These are phyloP conservation scores for Pleurozium schreberi DNA, from an alignment of 225 moss, liverwort and hornwort species.

Conservation along the genomic window DNA sequence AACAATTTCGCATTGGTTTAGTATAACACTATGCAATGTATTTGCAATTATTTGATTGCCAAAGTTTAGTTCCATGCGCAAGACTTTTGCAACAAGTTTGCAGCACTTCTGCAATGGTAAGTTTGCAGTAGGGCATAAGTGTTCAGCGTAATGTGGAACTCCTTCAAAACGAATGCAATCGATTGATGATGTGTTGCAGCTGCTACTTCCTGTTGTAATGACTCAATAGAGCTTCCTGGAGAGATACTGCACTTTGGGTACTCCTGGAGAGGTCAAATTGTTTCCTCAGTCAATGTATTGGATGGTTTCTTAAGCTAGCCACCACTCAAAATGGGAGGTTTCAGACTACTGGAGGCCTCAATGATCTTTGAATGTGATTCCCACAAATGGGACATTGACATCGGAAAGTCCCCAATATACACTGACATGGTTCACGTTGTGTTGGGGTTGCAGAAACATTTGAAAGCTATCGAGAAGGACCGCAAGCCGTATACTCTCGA, in stretches of 20 bases:
- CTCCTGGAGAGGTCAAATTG: not conserved
- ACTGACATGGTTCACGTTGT: not conserved
- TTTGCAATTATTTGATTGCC: not conserved
- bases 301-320: not conserved
- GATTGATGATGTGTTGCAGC: not conserved
- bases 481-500: conserved; percentile 64
- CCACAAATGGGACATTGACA: not conserved
- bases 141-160: not conserved
- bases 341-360: not conserved
- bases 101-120: not conserved
- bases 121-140: not conserved
- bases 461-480: conserved; percentile 77
- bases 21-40: not conserved
- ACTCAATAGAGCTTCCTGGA: not conserved
- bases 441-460: conserved; percentile 49
- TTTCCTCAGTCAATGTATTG: not conserved
- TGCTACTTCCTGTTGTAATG: not conserved
- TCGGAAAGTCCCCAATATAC: not conserved
- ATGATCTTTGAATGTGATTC: not conserved
- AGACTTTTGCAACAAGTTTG: not conserved
- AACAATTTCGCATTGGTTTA: not conserved
- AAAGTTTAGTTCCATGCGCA: not conserved
- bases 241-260: not conserved
- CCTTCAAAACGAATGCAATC: not conserved
- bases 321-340: not conserved